phyloP scores from a whole-genome alignment of 2,329 filamentous ascomycete species.

The Ophiostoma sp. region DNA sequence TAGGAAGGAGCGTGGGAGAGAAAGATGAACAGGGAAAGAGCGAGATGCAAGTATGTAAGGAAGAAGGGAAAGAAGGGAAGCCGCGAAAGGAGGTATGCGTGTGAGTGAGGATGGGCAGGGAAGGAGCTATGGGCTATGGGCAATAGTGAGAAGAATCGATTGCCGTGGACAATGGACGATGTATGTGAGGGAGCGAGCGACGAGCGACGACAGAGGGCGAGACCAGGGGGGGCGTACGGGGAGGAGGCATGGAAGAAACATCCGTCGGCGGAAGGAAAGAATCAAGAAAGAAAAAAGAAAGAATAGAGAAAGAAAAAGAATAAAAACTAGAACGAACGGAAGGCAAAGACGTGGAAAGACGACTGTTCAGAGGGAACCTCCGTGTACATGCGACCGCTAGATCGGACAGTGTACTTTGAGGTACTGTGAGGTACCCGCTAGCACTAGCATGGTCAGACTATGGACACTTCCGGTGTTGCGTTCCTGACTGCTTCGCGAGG shows the following conservation, averaged over 20 bases:
- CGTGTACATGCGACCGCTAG: background rate
- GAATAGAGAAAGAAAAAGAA: slow-evolving; percentile 17
- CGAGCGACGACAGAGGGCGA: slow-evolving; percentile 26
- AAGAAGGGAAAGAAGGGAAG: slow-evolving; percentile 22
- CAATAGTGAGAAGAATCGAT: slow-evolving; percentile 16
- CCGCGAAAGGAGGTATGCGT: slow-evolving; percentile 21
- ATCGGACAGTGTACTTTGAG: background rate
- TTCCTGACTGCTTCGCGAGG: slow-evolving; percentile 18
- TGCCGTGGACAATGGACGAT: slow-evolving; percentile 17
- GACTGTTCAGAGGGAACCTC: background rate
- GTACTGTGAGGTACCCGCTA: slow-evolving; percentile 11
- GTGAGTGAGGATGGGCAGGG: slow-evolving; percentile 11
- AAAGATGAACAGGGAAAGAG: background rate
- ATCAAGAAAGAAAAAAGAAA: slow-evolving; percentile 13
- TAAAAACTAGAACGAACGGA: slow-evolving; percentile 2
- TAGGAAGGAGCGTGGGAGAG: background rate
- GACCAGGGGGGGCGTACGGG: slow-evolving; percentile 22
- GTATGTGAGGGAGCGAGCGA: slow-evolving; percentile 16
- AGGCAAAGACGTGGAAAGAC: background rate
- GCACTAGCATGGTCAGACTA: slow-evolving; percentile 7
- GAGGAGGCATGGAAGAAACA: slow-evolving; percentile 26
- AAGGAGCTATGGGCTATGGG: slow-evolving; percentile 20
- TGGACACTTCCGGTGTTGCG: slow-evolving; percentile 14
- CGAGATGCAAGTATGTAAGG: background rate
- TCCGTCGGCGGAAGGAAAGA: slow-evolving; percentile 18